Evolutionary conservation across 164 flowering plant genomes (phyloP), one percentile per base, ranked within the genome.

Genomic region (Hamamelis virginiana): DNA sequence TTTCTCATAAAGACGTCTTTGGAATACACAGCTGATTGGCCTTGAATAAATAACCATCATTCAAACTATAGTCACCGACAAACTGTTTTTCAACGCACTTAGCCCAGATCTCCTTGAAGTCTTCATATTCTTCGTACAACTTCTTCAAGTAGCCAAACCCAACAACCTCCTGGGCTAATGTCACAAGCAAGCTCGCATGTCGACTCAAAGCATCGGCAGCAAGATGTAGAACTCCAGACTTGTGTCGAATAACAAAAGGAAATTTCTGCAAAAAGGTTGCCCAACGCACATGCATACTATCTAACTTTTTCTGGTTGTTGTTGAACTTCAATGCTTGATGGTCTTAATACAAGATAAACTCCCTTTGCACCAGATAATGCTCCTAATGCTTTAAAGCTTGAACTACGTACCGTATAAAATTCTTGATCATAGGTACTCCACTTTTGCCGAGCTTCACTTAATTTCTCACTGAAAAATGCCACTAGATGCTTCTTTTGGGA

Each of bases 271-370:
- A 0, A n/a, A 62, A 62, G 14, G 14, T 28, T 3, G 18, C 61
- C 59, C 47, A 66, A 9, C 14, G 8, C 3, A 14, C 69, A 55
- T 66, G 59, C 28, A 28, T 52, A 0, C 45, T 52, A 19, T 53
- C 53, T 13, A 66, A 26, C 4, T 33, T 55, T 3, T 23, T 15
- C 12, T 55, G 51, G 15, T 23, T 55, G 13, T 66, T 9, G 4
- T 53, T 13, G 22, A 23, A 51, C 22, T 65, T 65, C 38, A 66
- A 55, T 53, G 61, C 61, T 15, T 64, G 57, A 62, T 62, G 50
- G 22, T 62, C 65, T 9, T 0, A 38, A 62, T 62, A 28, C 10
- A 64, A 14, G 21, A 64, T n/a, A n/a, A n/a, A n/a, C n/a, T n/a
- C n/a, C n/a, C n/a, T n/a, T n/a, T n/a, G n/a, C n/a, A n/a, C n/a